Percentiles rank a stretch among this genome's conserved stretches.
phyloP scores from a whole-genome alignment of 768 basidiomycete species.

The Erythrobasidium yunnanense region DNA sequence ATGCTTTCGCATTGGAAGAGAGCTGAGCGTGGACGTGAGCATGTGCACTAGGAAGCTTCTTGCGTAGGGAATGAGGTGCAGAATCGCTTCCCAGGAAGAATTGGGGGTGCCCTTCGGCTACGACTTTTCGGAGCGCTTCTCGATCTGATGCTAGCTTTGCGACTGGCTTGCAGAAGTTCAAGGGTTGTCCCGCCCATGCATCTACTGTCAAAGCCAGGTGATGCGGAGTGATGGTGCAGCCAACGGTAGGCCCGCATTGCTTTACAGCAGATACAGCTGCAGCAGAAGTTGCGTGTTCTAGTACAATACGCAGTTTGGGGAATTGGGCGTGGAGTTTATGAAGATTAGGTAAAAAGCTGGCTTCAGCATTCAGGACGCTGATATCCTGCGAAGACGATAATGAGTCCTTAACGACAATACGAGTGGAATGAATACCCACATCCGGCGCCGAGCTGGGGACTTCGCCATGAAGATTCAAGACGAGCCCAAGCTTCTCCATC shows the following conservation, averaged over 20 bases:
- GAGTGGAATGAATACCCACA: slow-evolving; percentile 38
- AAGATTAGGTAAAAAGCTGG: slow-evolving; percentile 76
- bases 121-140: slow-evolving; percentile 62
- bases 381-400: slow-evolving; percentile 52
- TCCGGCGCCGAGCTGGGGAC: slow-evolving; percentile 70
- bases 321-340: slow-evolving; percentile 67
- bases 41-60: slow-evolving; percentile 38
- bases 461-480: slow-evolving; percentile 93
- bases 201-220: slow-evolving; percentile 89
- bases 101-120: slow-evolving; percentile 61
- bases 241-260: slow-evolving; percentile 62
- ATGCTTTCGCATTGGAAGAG: slow-evolving; percentile 25
- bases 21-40: slow-evolving; percentile 19
- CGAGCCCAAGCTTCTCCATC: slow-evolving; percentile 88
- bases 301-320: slow-evolving; percentile 81
- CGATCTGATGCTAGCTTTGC: slow-evolving; percentile 92
- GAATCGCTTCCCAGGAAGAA: slow-evolving; percentile 98
- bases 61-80: slow-evolving; percentile 65
- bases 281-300: slow-evolving; percentile 90
- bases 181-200: slow-evolving; percentile 89
- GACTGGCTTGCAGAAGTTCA: slow-evolving; percentile 95
- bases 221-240: slow-evolving; percentile 93
- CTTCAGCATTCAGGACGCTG: slow-evolving; percentile 87
- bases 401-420: not conserved
- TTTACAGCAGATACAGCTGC: slow-evolving; percentile 81